phyloP scores from a whole-genome alignment of 805 yeast genomes.

The Saturnispora gosingensis region DNA sequence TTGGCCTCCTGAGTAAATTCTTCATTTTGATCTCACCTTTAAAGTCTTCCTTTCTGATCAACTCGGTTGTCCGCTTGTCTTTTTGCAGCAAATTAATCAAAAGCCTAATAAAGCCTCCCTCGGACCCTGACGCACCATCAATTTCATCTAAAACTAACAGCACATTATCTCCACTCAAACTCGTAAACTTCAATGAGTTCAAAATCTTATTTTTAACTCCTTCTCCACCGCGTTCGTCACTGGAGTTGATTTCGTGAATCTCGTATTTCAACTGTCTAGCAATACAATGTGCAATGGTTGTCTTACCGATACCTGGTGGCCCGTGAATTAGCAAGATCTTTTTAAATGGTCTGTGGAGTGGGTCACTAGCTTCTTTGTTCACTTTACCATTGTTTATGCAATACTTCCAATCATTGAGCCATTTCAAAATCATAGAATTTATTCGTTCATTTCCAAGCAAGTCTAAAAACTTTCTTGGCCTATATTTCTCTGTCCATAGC shows the following conservation, averaged over 20 bases:
- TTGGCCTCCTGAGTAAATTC: constrained; percentile 60
- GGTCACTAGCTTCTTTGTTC: constrained; percentile 29
- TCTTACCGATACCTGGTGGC: constrained; percentile 91
- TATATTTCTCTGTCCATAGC: constrained; percentile 56
- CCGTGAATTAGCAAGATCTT: constrained; percentile 75
- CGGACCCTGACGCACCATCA: constrained; percentile 56
- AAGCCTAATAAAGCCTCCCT: constrained; percentile 50
- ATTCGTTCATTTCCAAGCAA: constrained; percentile 60
- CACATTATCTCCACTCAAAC: constrained; percentile 64
- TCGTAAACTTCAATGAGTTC: constrained; percentile 57
- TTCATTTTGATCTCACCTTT: constrained; percentile 1
- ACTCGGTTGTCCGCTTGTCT: constrained; percentile 46
- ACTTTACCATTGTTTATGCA: constrained; percentile 30
- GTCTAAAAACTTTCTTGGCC: constrained; percentile 56
- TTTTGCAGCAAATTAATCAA: constrained; percentile 47
- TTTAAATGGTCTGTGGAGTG: constrained; percentile 47
- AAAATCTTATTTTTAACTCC: constrained; percentile 43
- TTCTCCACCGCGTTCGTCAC: constrained; percentile 59
- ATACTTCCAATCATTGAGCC: constrained; percentile 63
- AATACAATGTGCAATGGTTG: constrained; percentile 76
- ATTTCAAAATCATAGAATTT: constrained; percentile 48
- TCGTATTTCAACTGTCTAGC: constrained; percentile 77
- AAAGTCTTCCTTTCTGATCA: constrained; percentile 18
- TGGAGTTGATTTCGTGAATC: constrained; percentile 78
- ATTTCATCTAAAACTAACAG: constrained; percentile 85